Evolutionary conservation across 495 filamentous ascomycete species (phyloP), one percentile per base, ranked within the genome.

Genomic region (Elaphomyces granulatus): DNA sequence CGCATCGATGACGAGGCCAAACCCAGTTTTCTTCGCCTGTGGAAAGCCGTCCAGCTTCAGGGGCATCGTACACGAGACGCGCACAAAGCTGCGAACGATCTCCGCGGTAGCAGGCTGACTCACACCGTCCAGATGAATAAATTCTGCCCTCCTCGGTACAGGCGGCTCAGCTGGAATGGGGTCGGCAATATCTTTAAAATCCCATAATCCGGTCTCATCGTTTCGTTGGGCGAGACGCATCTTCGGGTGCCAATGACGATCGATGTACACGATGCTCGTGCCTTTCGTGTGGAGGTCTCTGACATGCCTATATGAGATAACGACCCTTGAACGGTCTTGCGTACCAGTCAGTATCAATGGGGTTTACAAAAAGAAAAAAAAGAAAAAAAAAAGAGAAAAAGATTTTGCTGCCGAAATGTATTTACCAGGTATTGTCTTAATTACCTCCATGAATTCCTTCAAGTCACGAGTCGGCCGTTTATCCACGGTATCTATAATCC

Each of bases 21-120:
- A 92, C 10, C 90, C 90, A 54, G 85, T 87, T 66, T 94, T 94
- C 31, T 83, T 71, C 31, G 86, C 77, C 52, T 85, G 80, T 1
- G 90, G 92, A 51, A 93, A 99, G 26, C 90, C 90, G 55, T 99
- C 92, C 2, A 99, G 70, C 62, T 95, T 96, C 42, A 96, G 58
- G 2, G 90, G 90, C 80, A 96, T 86, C 15, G 77, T 79, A 46
- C 87, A 94, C 14, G 78, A 77, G 20, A 99, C 79, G 7, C 88
- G 79, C 23, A 99, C 90, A 51, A 99, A 99, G 55, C 86, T 93
- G 43, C 85, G 75, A 32, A 99, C 80, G 44, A 95, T 73, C 50
- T 94, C 87, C 7, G 86, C 86, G 3, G 87, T 85, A 32, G 85
- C 83, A 15, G 85, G 83, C 54, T 94, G 79, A 38, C 77, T 80